Base-by-base conservation (phyloP, 495 filamentous ascomycete species). In the Choiromyces venosus region DNA sequence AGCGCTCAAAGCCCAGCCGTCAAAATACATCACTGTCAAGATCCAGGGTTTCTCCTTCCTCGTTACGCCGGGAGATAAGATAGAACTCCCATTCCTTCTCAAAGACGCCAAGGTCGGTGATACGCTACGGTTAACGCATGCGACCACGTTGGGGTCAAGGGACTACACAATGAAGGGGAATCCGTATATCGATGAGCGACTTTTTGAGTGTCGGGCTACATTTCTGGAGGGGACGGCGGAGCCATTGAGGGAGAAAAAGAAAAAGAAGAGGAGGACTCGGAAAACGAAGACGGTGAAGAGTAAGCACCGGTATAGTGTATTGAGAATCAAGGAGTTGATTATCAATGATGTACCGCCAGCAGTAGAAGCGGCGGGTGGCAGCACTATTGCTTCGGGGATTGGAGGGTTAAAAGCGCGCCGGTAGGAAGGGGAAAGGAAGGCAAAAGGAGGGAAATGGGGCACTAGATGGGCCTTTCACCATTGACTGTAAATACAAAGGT, bases 81-180 rank as follows among this genome's bases (percentile, higher is more conserved):
- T 99, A 2, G 92, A 93, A n/a, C 88, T 99, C 61, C 96, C 95
- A n/a, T 98, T 98, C 87, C 88, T 88, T 76, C 93, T 98, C 91
- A 90, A 91, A 37, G 89, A 88, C 37, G 94, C 96, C 1, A 83
- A 86, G 69, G 88, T 93, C 0, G 95, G 95, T 0, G 93, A 97
- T 79, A 83, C 93, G 44, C 84, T 99, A 65, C 91, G 94, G 21
- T 87, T 99, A 66, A 93, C 96, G 83, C 88, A 92, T 35, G 95
- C 92, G 29, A 87, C 86, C 9, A 84, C 87, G 36, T 80, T 99
- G 16, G 95, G 95, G 7, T 93, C 91, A 66, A 87, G 95, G 71
- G 95, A 98, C 78, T 97, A 91, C 84, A 97, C 95, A 39, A 84
- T 97, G 65, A 90, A 92, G 80, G 94, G 92, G 35, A 81, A 82